Percentiles rank a stretch among this genome's conserved stretches.
Conservation (phyloP, 306 rosid genomes). For the Sindora glabra region DNA sequence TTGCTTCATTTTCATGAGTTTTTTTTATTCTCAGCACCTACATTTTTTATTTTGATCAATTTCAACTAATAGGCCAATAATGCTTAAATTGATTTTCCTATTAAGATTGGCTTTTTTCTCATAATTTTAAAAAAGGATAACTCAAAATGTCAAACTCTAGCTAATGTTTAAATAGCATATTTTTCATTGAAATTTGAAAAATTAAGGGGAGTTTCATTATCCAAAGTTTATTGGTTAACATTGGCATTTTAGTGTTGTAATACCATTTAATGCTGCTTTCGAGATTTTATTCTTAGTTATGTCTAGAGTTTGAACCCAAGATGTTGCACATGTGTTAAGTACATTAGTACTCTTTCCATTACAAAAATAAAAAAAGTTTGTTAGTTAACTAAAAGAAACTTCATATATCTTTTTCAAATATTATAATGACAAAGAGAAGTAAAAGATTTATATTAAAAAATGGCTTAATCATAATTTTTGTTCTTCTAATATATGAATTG, state of each 20-base stretch:
- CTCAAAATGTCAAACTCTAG: background rate
- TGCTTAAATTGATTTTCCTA: background rate
- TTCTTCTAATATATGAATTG: no score
- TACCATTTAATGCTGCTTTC: no score
- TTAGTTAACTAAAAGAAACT: conserved; percentile 16
- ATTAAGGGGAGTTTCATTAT: background rate
- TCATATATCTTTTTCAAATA: background rate
- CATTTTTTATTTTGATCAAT: background rate
- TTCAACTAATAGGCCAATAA: background rate
- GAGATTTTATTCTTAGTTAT: no score
- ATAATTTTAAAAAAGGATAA: background rate
- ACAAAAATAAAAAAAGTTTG: no score
- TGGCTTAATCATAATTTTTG: no score
- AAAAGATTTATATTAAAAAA: no score
- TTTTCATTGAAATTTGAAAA: background rate
- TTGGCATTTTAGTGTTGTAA: no score
- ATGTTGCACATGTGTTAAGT: no score
- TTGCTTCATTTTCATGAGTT: conserved; percentile 13
- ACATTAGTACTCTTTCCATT: no score
- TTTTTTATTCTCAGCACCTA: conserved; percentile 12
- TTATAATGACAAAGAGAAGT: no score
- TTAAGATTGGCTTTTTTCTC: background rate
- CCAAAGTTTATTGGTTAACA: no score
- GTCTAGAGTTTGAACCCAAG: no score
- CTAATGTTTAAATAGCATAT: background rate